These are phyloP conservation scores for Chrysopogon serrulatus DNA, from an alignment of 176 grass and related monocot genomes.

Conservation along the genomic window DNA sequence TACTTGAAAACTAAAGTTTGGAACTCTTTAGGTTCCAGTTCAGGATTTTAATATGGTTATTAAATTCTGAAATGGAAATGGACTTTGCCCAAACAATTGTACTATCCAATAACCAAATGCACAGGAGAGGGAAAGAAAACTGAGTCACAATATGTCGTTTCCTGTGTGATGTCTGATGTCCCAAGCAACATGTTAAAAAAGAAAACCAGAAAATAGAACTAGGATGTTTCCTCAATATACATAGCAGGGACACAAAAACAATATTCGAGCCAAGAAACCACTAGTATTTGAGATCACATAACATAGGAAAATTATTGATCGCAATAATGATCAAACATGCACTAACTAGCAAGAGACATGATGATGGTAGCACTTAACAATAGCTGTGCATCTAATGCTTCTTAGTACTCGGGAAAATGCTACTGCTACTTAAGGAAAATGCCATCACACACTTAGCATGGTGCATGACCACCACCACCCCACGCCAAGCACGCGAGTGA, in stretches of 20 bases:
- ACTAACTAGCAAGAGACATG: neutral
- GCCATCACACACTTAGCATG: slow-evolving; percentile 9
- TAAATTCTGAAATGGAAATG: neutral
- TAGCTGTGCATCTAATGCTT: neutral
- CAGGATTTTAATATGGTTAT: neutral
- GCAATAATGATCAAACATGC: neutral
- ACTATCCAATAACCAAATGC: neutral
- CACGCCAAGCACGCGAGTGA: neutral
- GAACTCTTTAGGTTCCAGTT: neutral
- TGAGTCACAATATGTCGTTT: neutral
- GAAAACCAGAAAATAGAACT: neutral
- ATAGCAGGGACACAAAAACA: neutral
- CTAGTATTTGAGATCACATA: neutral
- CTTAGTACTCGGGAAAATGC: neutral
- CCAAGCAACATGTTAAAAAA: neutral
- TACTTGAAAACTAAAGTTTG: neutral
- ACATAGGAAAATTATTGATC: neutral
- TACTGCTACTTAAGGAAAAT: slow-evolving; percentile 13
- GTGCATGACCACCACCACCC: neutral
- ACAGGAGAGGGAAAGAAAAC: neutral
- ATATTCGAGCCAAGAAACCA: neutral
- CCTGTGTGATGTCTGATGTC: neutral
- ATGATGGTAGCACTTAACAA: neutral
- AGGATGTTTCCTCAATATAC: neutral
- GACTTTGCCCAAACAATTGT: neutral